Evolutionary conservation across 2,329 filamentous ascomycete species (phyloP), one percentile per base, ranked within the genome.

Genomic region (Hirsutella minnesotensis): DNA sequence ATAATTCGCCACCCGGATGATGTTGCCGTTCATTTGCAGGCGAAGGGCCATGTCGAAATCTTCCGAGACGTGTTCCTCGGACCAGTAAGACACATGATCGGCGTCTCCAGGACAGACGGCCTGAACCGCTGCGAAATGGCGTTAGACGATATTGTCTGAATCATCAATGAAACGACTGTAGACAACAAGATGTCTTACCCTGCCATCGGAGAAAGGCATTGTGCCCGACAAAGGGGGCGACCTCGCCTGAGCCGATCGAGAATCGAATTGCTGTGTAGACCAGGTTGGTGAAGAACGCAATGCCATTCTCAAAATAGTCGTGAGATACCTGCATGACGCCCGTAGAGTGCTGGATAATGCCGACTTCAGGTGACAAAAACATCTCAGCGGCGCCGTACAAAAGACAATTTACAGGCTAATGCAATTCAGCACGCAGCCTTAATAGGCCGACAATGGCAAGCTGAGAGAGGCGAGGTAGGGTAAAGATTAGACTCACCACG

Each of bases 211-310:
- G 66, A 46, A 87, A 76, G 1, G 83, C 83, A 53, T 87, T 87
- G 65, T 87, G 83, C 1, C 83, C 83, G 47, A 87, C 83, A 51
- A 87, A 87, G 1, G 81, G 82, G 0, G 82, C 79, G 7, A 82
- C 75, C 42, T 88, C 83, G 4, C 83, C 83, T 40, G 76, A 81
- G 7, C 77, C 75, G 22, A 86, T 81, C 18, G 78, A 75, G 53
- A 80, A 87, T 21, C 73, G 70, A 53, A 87, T 87, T 29, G 80
- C 75, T 0, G 76, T 80, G 64, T 87, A 89, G 51, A 88, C 77
- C 41, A 88, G 71, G 54, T 87, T 80, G 35, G 83, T 88, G 63
- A 88, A 87, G 65, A 83, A 88, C 2, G 82, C 84, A 53, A 86
- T 83, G 15, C 64, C 63, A 41, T 81, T 82, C 60, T 89, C 84